Conservation (phyloP, 2,329 filamentous ascomycete genomes). For the Domatiomyces globalis region DNA sequence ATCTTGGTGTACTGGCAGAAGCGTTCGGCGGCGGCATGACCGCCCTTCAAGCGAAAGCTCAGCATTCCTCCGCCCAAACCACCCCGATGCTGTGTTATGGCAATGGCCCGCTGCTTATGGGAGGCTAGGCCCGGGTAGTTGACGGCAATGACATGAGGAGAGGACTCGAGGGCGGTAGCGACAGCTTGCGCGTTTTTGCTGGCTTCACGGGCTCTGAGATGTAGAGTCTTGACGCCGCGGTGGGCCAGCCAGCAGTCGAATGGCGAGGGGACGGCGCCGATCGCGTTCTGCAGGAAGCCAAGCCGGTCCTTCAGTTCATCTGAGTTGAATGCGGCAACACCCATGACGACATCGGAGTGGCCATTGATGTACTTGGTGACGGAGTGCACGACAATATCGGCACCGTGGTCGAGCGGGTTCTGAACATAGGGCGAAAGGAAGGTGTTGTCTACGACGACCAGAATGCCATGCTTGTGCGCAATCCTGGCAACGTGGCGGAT, state of each 20-base stretch:
- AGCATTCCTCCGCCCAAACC: constrained; percentile 96
- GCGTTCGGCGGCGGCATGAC: constrained; percentile 67
- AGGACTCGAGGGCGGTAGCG: constrained; percentile 61
- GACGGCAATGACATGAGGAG: constrained; percentile 69
- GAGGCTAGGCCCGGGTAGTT: constrained; percentile 89
- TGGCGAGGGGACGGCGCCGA: constrained; percentile 82
- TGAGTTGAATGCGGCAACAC: constrained; percentile 87
- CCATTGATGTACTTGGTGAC: constrained; percentile 99
- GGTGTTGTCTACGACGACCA: constrained; percentile 98
- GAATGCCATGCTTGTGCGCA: constrained; percentile 75
- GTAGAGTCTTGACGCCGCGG: constrained; percentile 89
- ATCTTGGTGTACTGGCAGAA: constrained; percentile 85
- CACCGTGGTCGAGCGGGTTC: constrained; percentile 87
- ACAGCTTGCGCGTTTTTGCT: constrained; percentile 66
- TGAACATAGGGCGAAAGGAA: constrained; percentile 95
- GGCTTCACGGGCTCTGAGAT: constrained; percentile 78
- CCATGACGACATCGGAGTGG: constrained; percentile 94
- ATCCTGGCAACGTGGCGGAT: constrained; percentile 70
- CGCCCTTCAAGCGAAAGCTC: constrained; percentile 83
- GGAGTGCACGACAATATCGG: constrained; percentile 90
- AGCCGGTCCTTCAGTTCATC: constrained; percentile 63
- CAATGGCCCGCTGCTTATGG: constrained; percentile 74
- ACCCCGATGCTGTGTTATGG: constrained; percentile 79
- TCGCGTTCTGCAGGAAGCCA: constrained; percentile 89
- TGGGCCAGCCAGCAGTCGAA: constrained; percentile 99